Evolutionary conservation across 768 basidiomycete species (phyloP).

Genomic region (Infundibulicybe gibba): DNA sequence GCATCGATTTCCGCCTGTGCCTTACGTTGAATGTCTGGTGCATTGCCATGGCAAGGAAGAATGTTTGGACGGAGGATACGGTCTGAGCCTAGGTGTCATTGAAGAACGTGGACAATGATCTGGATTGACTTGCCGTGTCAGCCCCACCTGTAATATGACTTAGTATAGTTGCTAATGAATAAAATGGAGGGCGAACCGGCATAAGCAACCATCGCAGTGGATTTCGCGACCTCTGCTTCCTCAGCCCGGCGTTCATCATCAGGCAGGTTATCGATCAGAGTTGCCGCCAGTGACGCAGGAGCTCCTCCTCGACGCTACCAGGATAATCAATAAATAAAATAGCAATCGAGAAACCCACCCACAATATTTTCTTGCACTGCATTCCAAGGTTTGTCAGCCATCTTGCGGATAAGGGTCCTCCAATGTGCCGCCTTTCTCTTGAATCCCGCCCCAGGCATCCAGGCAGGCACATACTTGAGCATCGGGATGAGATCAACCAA

Average conservation of each 20-base stretch:
- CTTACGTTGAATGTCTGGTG: constrained; percentile 29
- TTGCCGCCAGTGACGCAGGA: neutral
- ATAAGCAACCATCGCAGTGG: constrained; percentile 8
- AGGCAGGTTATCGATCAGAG: constrained; percentile 1
- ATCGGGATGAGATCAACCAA: constrained; percentile 11
- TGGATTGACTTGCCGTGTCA: constrained; percentile 3
- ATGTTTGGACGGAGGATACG: constrained; percentile 27
- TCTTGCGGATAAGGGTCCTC: constrained; percentile 23
- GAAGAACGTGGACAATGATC: neutral
- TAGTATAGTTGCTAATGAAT: neutral
- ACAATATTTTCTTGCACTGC: constrained; percentile 7
- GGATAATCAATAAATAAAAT: neutral
- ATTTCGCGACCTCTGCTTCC: constrained; percentile 4
- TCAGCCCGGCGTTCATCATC: neutral
- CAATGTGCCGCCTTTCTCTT: constrained; percentile 34
- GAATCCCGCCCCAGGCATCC: constrained; percentile 47
- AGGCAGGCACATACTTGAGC: constrained; percentile 40
- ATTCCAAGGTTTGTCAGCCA: constrained; percentile 30
- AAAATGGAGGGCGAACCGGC: neutral
- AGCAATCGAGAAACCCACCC: neutral
- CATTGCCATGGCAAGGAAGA: constrained; percentile 33
- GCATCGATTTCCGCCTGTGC: constrained; percentile 37
- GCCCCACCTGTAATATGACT: constrained; percentile 1
- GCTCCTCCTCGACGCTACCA: neutral
- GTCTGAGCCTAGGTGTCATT: constrained; percentile 17